A percentile compares a stretch with the other conserved stretches of the same genome.
Evolutionary conservation across 352 stramenopile genomes (phyloP).

Genomic region (Thalassiosira sp.): DNA sequence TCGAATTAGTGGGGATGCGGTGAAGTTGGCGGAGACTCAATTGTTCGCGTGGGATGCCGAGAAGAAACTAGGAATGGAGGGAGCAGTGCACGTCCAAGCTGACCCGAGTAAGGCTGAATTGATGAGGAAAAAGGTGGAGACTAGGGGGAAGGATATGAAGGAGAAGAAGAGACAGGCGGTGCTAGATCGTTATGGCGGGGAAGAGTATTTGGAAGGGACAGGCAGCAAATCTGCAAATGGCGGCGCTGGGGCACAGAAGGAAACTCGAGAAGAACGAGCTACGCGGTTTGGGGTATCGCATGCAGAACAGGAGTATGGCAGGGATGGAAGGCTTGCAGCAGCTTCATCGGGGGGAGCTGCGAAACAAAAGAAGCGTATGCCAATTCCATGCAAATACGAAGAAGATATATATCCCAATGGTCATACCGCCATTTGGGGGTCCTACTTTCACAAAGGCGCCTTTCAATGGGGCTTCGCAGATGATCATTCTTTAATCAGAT

Average conservation of each 20-base stretch:
- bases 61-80: slow-evolving; percentile 84
- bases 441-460: slow-evolving; percentile 93
- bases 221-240: slow-evolving; percentile 55
- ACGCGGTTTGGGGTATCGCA: slow-evolving; percentile 73
- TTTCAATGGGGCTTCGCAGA: slow-evolving; percentile 97
- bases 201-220: slow-evolving; percentile 88
- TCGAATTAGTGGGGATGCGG: slow-evolving; percentile 88
- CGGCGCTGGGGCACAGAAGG: slow-evolving; percentile 1
- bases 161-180: slow-evolving; percentile 83
- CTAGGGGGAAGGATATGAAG: slow-evolving; percentile 82
- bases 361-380: slow-evolving; percentile 48
- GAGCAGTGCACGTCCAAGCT: slow-evolving; percentile 92
- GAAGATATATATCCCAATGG: slow-evolving; percentile 96
- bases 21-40: slow-evolving; percentile 92
- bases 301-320: slow-evolving; percentile 84
- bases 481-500: slow-evolving; percentile 92
- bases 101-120: slow-evolving; percentile 96
- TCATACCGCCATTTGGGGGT: slow-evolving; percentile 96
- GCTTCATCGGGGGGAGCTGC: slow-evolving; percentile 25
- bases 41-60: slow-evolving; percentile 95
- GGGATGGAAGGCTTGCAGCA: slow-evolving; percentile 87
- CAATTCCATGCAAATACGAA: slow-evolving; percentile 95
- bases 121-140: slow-evolving; percentile 91
- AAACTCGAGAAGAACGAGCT: slow-evolving; percentile 57
- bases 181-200: slow-evolving; percentile 95